phyloP scores from a whole-genome alignment of 2,329 filamentous ascomycete species.

The Aspergillus awamori region DNA sequence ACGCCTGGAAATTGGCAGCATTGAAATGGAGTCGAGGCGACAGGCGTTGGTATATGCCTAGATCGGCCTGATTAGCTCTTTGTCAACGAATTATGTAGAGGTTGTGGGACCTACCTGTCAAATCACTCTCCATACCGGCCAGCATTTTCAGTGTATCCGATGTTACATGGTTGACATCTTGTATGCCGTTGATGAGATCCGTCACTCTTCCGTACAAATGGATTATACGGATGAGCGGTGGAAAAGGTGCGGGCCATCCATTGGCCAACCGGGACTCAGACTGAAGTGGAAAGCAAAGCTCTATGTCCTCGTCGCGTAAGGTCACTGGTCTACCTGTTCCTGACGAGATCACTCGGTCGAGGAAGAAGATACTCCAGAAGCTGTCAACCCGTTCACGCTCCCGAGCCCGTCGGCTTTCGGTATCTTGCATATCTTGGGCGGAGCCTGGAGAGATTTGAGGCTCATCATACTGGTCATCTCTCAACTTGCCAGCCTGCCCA shows the following conservation, averaged over 20 bases:
- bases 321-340: slow-evolving; percentile 84
- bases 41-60: slow-evolving; percentile 69
- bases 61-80: slow-evolving; percentile 6
- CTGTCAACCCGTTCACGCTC: slow-evolving; percentile 84
- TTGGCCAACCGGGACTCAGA: slow-evolving; percentile 57
- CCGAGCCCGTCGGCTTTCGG: slow-evolving; percentile 63
- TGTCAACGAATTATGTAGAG: not conserved
- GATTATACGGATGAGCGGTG: slow-evolving; percentile 78
- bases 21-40: slow-evolving; percentile 79
- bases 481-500: slow-evolving; percentile 44
- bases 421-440: slow-evolving; percentile 42
- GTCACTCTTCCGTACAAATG: slow-evolving; percentile 84
- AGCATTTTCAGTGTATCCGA: slow-evolving; percentile 72
- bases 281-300: slow-evolving; percentile 68
- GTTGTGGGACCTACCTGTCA: slow-evolving; percentile 59
- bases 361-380: slow-evolving; percentile 86
- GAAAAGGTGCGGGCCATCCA: slow-evolving; percentile 76
- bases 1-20: slow-evolving; percentile 81
- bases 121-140: slow-evolving; percentile 75
- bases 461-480: slow-evolving; percentile 49
- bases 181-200: slow-evolving; percentile 80
- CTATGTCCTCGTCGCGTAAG: slow-evolving; percentile 80
- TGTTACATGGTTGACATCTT: slow-evolving; percentile 72
- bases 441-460: slow-evolving; percentile 38
- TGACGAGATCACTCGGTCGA: slow-evolving; percentile 84